Conservation (phyloP, 164 flowering plant species). For the Santalum album region DNA sequence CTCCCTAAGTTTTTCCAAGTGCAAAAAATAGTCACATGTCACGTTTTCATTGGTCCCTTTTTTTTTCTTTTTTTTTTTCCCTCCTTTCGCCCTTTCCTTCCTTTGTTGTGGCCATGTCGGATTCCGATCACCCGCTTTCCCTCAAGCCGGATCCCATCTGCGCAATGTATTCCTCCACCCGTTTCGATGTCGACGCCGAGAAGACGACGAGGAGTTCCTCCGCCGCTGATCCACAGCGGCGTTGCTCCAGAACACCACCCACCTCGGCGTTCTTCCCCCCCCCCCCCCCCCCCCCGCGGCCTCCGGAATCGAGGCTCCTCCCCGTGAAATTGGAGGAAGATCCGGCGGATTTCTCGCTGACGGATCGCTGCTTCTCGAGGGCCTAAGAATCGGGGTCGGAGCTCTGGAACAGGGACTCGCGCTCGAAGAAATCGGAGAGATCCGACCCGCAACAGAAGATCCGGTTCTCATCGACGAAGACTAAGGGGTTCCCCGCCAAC, state of each 20-base stretch:
- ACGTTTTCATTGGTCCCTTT: too few species aligned
- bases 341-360: constrained; percentile 28
- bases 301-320: constrained; percentile 44
- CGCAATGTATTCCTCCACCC: constrained; percentile 71
- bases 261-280: constrained; percentile 55
- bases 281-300: too few species aligned
- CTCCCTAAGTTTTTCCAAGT: too few species aligned
- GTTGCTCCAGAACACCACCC: constrained; percentile 99
- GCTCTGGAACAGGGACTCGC: constrained; percentile 42
- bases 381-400: constrained; percentile 15
- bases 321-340: constrained; percentile 37
- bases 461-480: constrained; percentile 73
- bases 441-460: constrained; percentile 81
- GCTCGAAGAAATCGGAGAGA: constrained; percentile 79
- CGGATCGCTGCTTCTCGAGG: constrained; percentile 40
- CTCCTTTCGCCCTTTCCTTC: too few species aligned
- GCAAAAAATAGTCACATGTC: too few species aligned
- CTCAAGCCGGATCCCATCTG: constrained; percentile 66
- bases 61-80: too few species aligned
- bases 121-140: constrained; percentile 87
- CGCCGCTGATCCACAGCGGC: constrained; percentile 61
- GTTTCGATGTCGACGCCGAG: constrained; percentile 31
- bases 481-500: constrained; percentile 84
- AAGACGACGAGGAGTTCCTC: constrained; percentile 48
- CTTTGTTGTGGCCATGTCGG: constrained; percentile 65